Base-by-base conservation (phyloP, 371 early-diverging fungal genomes). In the Apophysomyces elegans region DNA sequence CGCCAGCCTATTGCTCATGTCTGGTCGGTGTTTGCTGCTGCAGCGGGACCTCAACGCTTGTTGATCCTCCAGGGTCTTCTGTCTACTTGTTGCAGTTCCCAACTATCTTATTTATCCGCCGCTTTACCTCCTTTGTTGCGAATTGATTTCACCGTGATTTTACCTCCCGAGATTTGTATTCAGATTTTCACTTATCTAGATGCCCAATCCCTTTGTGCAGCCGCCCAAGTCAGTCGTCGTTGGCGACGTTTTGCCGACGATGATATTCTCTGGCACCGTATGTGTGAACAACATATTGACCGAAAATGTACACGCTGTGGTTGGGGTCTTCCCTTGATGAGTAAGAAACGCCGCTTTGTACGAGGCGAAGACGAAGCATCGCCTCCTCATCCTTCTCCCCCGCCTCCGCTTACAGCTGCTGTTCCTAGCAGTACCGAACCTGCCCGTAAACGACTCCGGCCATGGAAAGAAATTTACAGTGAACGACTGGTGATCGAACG, bases 211-310 rank as follows among this genome's bases (percentile, higher is more conserved):
- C 83, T 97, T 16, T 96, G 96, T 64, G 90, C 86, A 62, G 92
- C 94, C 26, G 91, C 95, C 7, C 94, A 93, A 69, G 95, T 95
- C 7, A 90, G 87, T 54, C 83, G 81, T 13, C 62, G 74, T 6
- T 97, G 97, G 97, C 87, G 84, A 37, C 64, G 69, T 0, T 65
- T 95, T 8, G 92, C 96, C 0, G 94, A 97, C 63, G 94, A 95
- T 67, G 94, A 96, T 71, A 77, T 86, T 0, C 77, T 97, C 13
- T 97, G 97, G 97, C 92, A 96, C 58, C 80, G 92, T 21, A 93
- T 97, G 93, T 97, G 97, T 66, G 93, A 91, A 50, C 96, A 96
- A 74, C 97, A 97, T 67, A 96, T 96, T 59, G 95, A 95, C 75
- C 91, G 90, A 63, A 92, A 94, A 71, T 97, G 97, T 70, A 84